Conservation (phyloP, 2,329 filamentous ascomycete species). For the Xylariaceae sp. region DNA sequence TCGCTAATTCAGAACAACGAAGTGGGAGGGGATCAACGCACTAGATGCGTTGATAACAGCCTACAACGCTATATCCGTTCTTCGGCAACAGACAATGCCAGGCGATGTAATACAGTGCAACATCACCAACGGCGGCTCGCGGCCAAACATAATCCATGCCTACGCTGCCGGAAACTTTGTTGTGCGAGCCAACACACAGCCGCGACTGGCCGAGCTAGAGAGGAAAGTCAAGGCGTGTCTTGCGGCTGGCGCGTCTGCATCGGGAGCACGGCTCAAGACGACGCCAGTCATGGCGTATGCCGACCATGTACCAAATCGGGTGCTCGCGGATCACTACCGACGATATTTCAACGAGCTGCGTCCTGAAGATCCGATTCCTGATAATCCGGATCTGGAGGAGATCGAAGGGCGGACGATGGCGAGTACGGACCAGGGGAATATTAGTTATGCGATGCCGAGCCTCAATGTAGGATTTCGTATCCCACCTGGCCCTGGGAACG, state of each 20-base stretch:
- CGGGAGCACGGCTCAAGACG: constrained; percentile 46
- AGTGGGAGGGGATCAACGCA: constrained; percentile 56
- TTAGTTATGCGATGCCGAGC: constrained; percentile 55
- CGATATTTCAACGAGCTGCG: constrained; percentile 41
- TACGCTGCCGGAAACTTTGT: constrained; percentile 33
- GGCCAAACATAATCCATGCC: constrained; percentile 55
- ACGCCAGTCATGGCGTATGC: constrained; percentile 43
- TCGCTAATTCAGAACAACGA: no score
- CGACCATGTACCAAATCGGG: constrained; percentile 52
- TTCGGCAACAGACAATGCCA: constrained; percentile 54
- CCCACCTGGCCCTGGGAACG: constrained; percentile 39
- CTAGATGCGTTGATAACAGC: constrained; percentile 52
- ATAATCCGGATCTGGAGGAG: constrained; percentile 38
- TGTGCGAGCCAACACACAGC: constrained; percentile 30
- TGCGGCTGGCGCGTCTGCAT: constrained; percentile 43
- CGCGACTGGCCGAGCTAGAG: constrained; percentile 37
- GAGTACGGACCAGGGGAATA: constrained; percentile 57
- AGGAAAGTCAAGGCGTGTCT: constrained; percentile 44
- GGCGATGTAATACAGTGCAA: constrained; percentile 48
- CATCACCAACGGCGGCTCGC: constrained; percentile 49
- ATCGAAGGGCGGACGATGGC: constrained; percentile 43
- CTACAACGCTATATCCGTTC: constrained; percentile 45
- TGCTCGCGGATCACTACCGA: constrained; percentile 43
- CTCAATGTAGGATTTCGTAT: constrained; percentile 51
- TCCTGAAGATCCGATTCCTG: constrained; percentile 32